These are phyloP conservation scores for Ceratobasidium sp. DNA, from an alignment of 1,284 basidiomycete genomes.

Conservation along the genomic window DNA sequence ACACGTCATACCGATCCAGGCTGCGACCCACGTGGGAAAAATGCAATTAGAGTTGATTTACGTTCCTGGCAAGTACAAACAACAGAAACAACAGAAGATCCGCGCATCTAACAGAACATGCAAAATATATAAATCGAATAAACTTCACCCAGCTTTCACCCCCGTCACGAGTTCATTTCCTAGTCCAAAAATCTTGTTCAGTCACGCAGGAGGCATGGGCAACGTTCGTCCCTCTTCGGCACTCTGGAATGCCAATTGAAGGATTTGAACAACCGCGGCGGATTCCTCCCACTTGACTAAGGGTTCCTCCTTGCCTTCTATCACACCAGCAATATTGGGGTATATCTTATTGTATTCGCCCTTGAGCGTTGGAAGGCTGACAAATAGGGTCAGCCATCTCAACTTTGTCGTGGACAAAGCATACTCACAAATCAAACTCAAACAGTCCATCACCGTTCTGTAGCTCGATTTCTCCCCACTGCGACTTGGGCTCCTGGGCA, in stretches of 20 bases:
- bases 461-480: conserved; percentile 31
- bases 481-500: conserved; percentile 25
- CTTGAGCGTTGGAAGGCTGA: conserved; percentile 29
- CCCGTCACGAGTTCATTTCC: background rate
- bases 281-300: conserved; percentile 34
- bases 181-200: background rate
- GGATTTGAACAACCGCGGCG: conserved; percentile 30
- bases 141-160: background rate
- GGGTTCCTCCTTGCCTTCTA: conserved; percentile 35
- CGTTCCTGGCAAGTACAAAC: background rate
- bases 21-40: conserved; percentile 22
- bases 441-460: conserved; percentile 20
- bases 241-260: conserved; percentile 31
- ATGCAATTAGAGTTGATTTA: conserved; percentile 20
- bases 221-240: conserved; percentile 12
- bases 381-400: background rate
- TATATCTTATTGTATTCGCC: conserved; percentile 33
- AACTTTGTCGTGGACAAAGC: background rate
- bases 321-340: conserved; percentile 29
- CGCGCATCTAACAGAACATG: background rate
- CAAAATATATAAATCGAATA: conserved; percentile 15
- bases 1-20: conserved; percentile 9
- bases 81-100: background rate
- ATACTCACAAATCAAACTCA: conserved; percentile 35
- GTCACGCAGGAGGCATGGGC: conserved; percentile 16